Conservation (phyloP, 768 basidiomycete species). For the Trametes cinnabarina region DNA sequence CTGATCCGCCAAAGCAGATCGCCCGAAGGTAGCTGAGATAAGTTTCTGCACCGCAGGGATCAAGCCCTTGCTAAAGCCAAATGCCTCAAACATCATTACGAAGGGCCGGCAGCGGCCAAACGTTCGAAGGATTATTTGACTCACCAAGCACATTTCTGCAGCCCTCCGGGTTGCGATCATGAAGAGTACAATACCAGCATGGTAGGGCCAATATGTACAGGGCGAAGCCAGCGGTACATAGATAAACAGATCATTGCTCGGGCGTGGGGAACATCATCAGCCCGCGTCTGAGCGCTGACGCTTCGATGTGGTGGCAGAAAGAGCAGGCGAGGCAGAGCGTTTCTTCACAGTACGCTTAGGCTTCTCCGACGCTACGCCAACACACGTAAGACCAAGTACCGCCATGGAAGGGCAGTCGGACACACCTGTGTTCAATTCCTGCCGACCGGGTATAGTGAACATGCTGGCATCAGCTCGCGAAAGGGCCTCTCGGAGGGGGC, state of each 20-base stretch:
- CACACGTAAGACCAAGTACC: too few relatives aligned
- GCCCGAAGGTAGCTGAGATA: conserved; percentile 92
- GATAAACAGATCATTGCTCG: too few relatives aligned
- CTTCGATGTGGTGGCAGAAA: background rate
- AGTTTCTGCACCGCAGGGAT: conserved; percentile 69
- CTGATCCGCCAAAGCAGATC: conserved; percentile 38
- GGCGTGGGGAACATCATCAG: background rate
- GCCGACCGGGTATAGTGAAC: conserved; percentile 7
- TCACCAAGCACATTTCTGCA: too few relatives aligned
- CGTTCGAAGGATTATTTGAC: background rate
- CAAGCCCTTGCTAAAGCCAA: conserved; percentile 75
- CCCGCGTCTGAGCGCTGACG: conserved; percentile 4
- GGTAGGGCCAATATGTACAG: too few relatives aligned
- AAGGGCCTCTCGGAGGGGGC: background rate
- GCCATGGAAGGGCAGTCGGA: background rate
- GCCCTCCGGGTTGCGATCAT: too few relatives aligned
- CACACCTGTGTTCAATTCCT: background rate
- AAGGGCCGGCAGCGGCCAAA: background rate
- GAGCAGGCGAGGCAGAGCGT: background rate
- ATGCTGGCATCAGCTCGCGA: conserved; percentile 14
- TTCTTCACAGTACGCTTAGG: conserved; percentile 17
- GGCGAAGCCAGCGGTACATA: too few relatives aligned
- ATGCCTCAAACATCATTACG: conserved; percentile 87
- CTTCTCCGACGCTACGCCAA: background rate
- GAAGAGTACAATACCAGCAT: too few relatives aligned